phyloP scores from a whole-genome alignment of 441 rosid species.

The Bocquillonia castaneifolia region DNA sequence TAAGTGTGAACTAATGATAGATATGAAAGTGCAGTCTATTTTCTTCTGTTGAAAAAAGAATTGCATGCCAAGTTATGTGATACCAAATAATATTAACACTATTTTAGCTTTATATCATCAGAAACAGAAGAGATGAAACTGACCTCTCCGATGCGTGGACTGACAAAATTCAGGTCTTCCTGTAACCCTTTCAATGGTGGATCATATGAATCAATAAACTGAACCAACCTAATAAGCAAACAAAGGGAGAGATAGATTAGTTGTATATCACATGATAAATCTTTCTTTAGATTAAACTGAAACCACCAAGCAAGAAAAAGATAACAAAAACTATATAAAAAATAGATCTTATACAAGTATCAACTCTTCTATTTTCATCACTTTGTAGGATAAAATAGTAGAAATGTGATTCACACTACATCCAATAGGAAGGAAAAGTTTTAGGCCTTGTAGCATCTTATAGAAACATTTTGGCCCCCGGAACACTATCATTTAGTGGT shows the following conservation, averaged over 20 bases:
- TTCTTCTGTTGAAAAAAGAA: too few relatives aligned
- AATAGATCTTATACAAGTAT: not conserved
- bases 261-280: not conserved
- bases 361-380: not conserved
- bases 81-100: not conserved
- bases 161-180: conserved; percentile 96
- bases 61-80: too few relatives aligned
- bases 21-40: too few relatives aligned
- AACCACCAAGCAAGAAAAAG: conserved; percentile 3
- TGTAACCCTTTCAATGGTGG: conserved; percentile 98
- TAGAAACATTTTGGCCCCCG: too few relatives aligned
- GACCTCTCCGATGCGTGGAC: conserved; percentile 99
- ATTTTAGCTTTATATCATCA: not conserved
- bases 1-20: too few relatives aligned
- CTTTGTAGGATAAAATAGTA: not conserved
- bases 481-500: not conserved
- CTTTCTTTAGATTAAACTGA: not conserved
- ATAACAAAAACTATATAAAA: not conserved
- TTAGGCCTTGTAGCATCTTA: too few relatives aligned
- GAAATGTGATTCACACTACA: not conserved
- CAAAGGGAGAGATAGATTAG: not conserved
- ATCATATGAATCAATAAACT: conserved; percentile 93
- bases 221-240: conserved; percentile 71
- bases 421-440: not conserved
- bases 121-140: not conserved